phyloP scores from a whole-genome alignment of 2,329 filamentous ascomycete species.

The Pyrenochaeta sp. region DNA sequence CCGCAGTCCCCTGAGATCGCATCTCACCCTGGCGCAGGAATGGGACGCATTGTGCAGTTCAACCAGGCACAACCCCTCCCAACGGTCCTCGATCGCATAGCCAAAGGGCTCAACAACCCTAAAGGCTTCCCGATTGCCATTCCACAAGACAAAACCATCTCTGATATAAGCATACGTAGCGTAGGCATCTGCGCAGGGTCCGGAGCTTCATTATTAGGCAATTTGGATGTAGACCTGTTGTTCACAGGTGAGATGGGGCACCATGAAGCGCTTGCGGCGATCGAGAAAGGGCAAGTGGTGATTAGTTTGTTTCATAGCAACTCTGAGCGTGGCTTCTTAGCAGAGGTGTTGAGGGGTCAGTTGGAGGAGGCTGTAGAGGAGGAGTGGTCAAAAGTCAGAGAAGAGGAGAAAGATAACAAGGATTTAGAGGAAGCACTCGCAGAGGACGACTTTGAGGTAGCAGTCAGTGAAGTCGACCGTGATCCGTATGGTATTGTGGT shows the following conservation, averaged over 20 bases:
- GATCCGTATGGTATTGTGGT: constrained; percentile 83
- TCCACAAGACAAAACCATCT: constrained; percentile 65
- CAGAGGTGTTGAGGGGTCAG: constrained; percentile 72
- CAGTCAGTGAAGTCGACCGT: constrained; percentile 79
- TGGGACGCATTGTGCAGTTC: constrained; percentile 69
- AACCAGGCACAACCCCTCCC: constrained; percentile 61
- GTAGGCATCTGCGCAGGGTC: constrained; percentile 92
- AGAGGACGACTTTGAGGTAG: constrained; percentile 67
- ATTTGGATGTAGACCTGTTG: constrained; percentile 75
- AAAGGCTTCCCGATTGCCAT: constrained; percentile 71
- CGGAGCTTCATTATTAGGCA: constrained; percentile 78
- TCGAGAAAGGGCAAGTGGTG: constrained; percentile 82
- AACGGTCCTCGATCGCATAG: constrained; percentile 69
- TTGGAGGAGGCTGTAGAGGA: constrained; percentile 67
- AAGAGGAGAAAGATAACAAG: constrained; percentile 51
- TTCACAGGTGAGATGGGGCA: constrained; percentile 95
- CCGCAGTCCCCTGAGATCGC: constrained; percentile 53
- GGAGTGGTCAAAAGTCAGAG: constrained; percentile 62
- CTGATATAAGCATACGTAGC: constrained; percentile 67
- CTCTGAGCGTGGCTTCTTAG: constrained; percentile 85
- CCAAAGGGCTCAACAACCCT: constrained; percentile 70
- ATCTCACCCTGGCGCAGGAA: constrained; percentile 61
- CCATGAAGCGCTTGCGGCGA: constrained; percentile 87
- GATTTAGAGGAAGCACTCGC: constrained; percentile 58
- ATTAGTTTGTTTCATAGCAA: constrained; percentile 93